Evolutionary conservation across 2,329 filamentous ascomycete genomes (phyloP), one percentile per base, ranked within the genome.

Genomic region (Chlorencoelia australis): DNA sequence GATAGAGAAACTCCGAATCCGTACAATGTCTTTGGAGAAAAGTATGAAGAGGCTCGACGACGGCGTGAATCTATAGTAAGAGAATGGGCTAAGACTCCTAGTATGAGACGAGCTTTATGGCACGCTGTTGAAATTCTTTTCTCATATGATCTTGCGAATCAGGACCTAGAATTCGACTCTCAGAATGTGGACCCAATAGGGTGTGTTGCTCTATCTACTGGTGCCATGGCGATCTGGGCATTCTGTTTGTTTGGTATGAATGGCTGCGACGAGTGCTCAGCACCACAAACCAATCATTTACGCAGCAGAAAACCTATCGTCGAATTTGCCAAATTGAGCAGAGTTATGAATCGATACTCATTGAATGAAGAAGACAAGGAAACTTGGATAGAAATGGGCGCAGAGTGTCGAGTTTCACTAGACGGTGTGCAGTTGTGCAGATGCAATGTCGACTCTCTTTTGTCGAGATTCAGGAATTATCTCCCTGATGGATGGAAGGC

Each of bases 151-250:
- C 35, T 40, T 24, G 17, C 24, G 18, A 28, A 19, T n/a, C n/a
- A 3, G 11, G 30, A 39, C 3, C 28, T 24, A 3, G 31, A 30
- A 1, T 30, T 42, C 7, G 26, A 36, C 5, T 30, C 40, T 7
- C 29, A 39, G 19, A 5, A 40, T 3, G 18, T 55, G 5, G 58
- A 64, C 14, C 60, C 61, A 0, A 47, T 63, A 8, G 45, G 54
- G 0, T 56, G 60, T 22, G 50, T 61, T 1, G 50, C 60, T 2
- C 37, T 59, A 0, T 52, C 55, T 0, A 52, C 51, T 0, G 53
- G 53, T 2, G 56, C 58, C 0, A 38, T 59, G 2, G 50, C 63
- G 1, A 43, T 61, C 1, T 63, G 59, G 59, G 50, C 55, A 0
- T 64, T 59, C 51, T 53, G 55, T 9, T 50, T 47, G 11, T 55